Base-by-base conservation (phyloP, 2,329 filamentous ascomycete genomes). In the Venturia nashicola region DNA sequence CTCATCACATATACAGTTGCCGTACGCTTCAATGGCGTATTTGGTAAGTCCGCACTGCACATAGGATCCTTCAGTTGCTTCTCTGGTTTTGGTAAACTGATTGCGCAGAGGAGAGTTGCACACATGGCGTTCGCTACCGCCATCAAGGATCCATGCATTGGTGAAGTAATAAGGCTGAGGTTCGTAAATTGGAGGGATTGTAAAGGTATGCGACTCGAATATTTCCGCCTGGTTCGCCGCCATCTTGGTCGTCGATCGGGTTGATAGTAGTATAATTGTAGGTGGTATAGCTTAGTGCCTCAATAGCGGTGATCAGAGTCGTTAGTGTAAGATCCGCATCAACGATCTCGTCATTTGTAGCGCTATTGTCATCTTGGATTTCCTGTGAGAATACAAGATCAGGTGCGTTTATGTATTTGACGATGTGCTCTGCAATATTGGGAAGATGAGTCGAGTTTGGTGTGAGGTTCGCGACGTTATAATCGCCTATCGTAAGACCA, bases 141-240 rank as follows among this genome's bases (percentile, higher is more conserved):
- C n/a, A n/a, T n/a, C n/a, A n/a, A n/a, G n/a, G n/a, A n/a, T n/a
- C n/a, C n/a, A n/a, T n/a, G n/a, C n/a, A n/a, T n/a, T n/a, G n/a
- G n/a, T n/a, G n/a, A n/a, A n/a, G n/a, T n/a, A n/a, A n/a, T n/a
- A n/a, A n/a, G n/a, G n/a, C n/a, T n/a, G n/a, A n/a, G n/a, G n/a
- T n/a, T n/a, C n/a, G n/a, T n/a, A n/a, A n/a, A n/a, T n/a, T n/a
- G 20, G 80, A 77, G 0, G 85, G 78, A 46, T 86, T 83, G 80
- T 88, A 90, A 12, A 90, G 78, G 74, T 88, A 90, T 0, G 86
- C 86, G 59, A 79, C 77, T 55, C 87, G 86, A 72, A 90, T 90
- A 76, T 90, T 90, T 44, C 86, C 86, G 16, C 87, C 87, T 1
- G 85, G 83, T 66, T 83, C 75, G 42, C 87, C 87, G 65, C 87